Evolutionary conservation across 495 filamentous ascomycete genomes (phyloP).

Genomic region (Aspergillus avenaceus): DNA sequence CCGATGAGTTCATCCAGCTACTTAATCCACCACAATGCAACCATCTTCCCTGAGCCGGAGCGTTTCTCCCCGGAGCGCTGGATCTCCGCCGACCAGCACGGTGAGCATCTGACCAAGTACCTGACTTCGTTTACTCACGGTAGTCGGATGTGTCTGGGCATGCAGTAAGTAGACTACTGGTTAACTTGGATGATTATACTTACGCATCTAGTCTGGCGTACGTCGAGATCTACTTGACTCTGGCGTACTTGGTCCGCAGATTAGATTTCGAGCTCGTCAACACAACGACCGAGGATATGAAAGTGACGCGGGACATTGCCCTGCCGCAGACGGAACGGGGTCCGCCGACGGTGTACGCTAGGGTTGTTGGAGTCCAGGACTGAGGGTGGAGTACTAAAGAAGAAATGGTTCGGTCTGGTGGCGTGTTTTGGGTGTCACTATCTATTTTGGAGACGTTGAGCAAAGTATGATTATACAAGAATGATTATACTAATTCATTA

Average conservation of each 20-base stretch:
- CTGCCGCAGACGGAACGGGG: neutral
- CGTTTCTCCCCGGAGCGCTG: slow-evolving; percentile 49
- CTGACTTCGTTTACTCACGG: slow-evolving; percentile 44
- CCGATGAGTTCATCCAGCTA: slow-evolving; percentile 45
- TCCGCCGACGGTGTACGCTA: neutral
- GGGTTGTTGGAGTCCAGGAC: neutral
- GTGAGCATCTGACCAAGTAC: slow-evolving; percentile 25
- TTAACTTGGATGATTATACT: neutral
- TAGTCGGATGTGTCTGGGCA: slow-evolving; percentile 41
- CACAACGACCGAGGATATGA: slow-evolving; percentile 20
- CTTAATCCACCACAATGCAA: slow-evolving; percentile 43
- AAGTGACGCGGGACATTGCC: neutral
- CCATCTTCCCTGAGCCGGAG: slow-evolving; percentile 42
- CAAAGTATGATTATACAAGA: too few species aligned
- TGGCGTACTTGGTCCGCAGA: slow-evolving; percentile 25
- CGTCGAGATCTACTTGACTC: slow-evolving; percentile 24
- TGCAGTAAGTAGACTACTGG: slow-evolving; percentile 29
- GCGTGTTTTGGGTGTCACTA: too few species aligned
- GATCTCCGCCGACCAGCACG: slow-evolving; percentile 25
- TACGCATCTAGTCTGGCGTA: slow-evolving; percentile 19
- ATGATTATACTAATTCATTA: too few species aligned
- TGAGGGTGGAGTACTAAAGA: too few species aligned
- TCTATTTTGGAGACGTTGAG: too few species aligned
- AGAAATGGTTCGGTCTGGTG: too few species aligned
- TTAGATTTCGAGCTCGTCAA: slow-evolving; percentile 28